Evolutionary conservation across 2,329 filamentous ascomycete genomes (phyloP).

Genomic region (Passalora sequoiae): DNA sequence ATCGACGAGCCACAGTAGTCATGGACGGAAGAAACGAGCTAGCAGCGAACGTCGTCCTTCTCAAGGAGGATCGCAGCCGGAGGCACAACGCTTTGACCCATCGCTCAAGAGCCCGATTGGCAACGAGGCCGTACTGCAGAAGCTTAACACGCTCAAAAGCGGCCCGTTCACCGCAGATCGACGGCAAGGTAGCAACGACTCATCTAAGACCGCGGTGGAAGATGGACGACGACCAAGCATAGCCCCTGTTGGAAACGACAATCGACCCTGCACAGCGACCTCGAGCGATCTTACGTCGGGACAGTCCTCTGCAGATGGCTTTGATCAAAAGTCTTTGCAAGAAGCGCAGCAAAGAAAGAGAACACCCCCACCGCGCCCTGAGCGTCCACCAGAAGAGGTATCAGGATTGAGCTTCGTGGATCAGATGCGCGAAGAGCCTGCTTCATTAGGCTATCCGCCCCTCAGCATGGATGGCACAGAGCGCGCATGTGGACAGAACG

Average conservation of each 20-base stretch:
- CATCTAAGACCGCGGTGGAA: conserved; percentile 13
- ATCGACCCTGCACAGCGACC: conserved; percentile 10
- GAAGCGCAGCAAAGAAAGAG: conserved; percentile 16
- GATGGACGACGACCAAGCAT: conserved; percentile 16
- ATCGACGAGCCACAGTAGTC: conserved; percentile 16
- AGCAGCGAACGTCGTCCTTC: conserved; percentile 26
- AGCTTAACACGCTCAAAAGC: conserved; percentile 58
- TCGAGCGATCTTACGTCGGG: conserved; percentile 13
- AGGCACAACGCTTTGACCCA: too few relatives aligned
- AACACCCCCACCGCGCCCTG: conserved; percentile 28
- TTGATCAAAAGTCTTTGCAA: neutral
- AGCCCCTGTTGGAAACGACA: conserved; percentile 4
- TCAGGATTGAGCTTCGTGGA: conserved; percentile 27
- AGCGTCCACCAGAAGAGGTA: conserved; percentile 28
- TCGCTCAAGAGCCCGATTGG: conserved; percentile 44
- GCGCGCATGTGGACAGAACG: too few relatives aligned
- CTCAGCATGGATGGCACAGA: too few relatives aligned
- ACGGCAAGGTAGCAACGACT: conserved; percentile 18
- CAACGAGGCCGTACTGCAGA: conserved; percentile 46
- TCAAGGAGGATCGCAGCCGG: conserved; percentile 21
- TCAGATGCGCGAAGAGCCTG: conserved; percentile 26
- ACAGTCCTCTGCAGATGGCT: neutral
- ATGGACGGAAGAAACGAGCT: conserved; percentile 25
- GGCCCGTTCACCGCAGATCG: conserved; percentile 54
- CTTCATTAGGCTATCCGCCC: conserved; percentile 15